Evolutionary conservation across 371 early-diverging fungal genomes (phyloP).

Genomic region (Apophysomyces sp.): DNA sequence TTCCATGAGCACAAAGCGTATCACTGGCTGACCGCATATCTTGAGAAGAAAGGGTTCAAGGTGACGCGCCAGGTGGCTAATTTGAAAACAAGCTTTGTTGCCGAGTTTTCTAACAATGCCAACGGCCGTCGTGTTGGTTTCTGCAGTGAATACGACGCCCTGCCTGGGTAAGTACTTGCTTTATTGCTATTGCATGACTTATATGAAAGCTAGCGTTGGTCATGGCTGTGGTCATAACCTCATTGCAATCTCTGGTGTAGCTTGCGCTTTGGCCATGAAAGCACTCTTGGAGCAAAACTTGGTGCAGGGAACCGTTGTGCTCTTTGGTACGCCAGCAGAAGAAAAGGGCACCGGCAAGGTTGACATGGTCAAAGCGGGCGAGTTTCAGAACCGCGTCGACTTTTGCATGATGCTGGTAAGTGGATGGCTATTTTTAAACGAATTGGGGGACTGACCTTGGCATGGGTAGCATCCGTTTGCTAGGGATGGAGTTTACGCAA

Average conservation of each 20-base stretch:
- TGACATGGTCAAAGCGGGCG: constrained; percentile 58
- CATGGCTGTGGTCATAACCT: constrained; percentile 72
- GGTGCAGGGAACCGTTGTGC: constrained; percentile 57
- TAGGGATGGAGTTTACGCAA: constrained; percentile 24
- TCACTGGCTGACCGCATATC: constrained; percentile 51
- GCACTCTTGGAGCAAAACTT: constrained; percentile 48
- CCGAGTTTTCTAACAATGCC: constrained; percentile 48
- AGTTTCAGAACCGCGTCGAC: constrained; percentile 59
- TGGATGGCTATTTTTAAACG: too few species aligned
- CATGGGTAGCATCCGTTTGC: constrained; percentile 28
- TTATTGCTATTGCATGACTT: too few species aligned
- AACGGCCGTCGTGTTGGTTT: constrained; percentile 49
- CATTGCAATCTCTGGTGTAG: constrained; percentile 71
- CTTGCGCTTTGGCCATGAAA: constrained; percentile 60
- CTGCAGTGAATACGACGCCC: constrained; percentile 68
- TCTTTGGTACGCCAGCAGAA: constrained; percentile 85
- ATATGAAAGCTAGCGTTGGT: constrained; percentile 50
- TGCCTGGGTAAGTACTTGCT: constrained; percentile 47
- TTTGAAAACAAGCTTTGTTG: constrained; percentile 65
- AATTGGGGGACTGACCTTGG: neutral
- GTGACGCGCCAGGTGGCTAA: constrained; percentile 53
- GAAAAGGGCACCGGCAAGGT: constrained; percentile 71
- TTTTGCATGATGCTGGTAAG: constrained; percentile 73
- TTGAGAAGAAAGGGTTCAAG: constrained; percentile 55
- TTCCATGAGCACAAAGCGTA: constrained; percentile 55